Base-by-base conservation (phyloP, 140 eudicot genomes). In the Erigeron philadelphicus region DNA sequence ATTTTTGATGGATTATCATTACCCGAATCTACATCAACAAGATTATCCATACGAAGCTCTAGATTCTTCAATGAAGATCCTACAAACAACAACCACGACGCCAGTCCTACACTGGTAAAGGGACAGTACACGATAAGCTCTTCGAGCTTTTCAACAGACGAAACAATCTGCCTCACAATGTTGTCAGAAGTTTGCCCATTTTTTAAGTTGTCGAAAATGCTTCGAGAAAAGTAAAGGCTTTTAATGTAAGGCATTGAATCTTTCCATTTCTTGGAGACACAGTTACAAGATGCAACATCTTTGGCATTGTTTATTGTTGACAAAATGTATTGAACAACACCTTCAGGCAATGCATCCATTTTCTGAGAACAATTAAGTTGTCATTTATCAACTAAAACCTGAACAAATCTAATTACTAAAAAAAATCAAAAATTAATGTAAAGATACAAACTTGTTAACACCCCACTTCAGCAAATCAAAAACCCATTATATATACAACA, bases 101-200 rank as follows among this genome's bases (percentile, higher is more conserved):
- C 81, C 7, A 91, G 86, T 47, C 95, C 95, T 16, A 68, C 11
- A 19, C 78, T 64, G 0, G 95, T 76, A 60, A 91, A 91, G 15
- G 96, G 95, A 72, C 96, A 91, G 67, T 88, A 91, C 49, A 91
- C 95, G 9, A 88, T 87, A 64, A 91, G 95, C 9, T 84, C 89
- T 47, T 91, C 89, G 0, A 91, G 79, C 65, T 49, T 81, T 38
- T 16, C 72, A 53, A 82, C 61, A 16, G 85, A 80, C 0, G 97
- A 78, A 44, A 91, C 64, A 46, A 88, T 78, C 11, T 83, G 84
- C 15, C 7, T 48, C 65, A 91, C 80, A 11, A 88, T 49, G 16
- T 62, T 55, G 72, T 91, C 97, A 18, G 90, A 81, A 48, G 87
- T 82, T 9, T 80, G 72, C 16, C 81, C 83, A 55, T 65, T 55